A percentile compares a stretch with the other conserved stretches of the same genome.
phyloP scores from a whole-genome alignment of 2,329 filamentous ascomycete genomes.

The Zopfia rhizophila region DNA sequence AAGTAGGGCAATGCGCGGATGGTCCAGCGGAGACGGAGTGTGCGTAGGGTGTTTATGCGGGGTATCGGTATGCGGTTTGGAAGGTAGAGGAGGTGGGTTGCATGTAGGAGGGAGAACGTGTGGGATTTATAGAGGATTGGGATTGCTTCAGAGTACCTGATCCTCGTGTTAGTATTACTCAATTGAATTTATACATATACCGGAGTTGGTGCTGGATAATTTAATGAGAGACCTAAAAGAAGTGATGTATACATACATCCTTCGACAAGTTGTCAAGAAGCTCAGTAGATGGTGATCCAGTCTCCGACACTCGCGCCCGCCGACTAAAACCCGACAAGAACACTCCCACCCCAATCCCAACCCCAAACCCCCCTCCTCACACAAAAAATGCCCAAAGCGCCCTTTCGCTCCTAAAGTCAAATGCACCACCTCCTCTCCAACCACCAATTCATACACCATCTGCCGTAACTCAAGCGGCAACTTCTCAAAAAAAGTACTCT shows the following conservation, averaged over 20 bases:
- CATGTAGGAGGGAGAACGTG: constrained; percentile 46
- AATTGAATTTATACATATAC: neutral
- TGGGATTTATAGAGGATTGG: constrained; percentile 41
- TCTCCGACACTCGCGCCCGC: constrained; percentile 30
- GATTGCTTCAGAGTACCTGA: constrained; percentile 45
- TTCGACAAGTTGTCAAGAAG: constrained; percentile 37
- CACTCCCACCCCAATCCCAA: constrained; percentile 26
- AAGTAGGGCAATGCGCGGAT: constrained; percentile 47
- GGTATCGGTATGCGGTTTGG: constrained; percentile 37
- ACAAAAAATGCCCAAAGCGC: constrained; percentile 46
- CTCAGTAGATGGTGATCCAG: constrained; percentile 22
- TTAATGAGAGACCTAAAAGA: neutral
- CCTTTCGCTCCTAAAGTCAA: constrained; percentile 39
- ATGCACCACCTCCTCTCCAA: constrained; percentile 42
- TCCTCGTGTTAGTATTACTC: constrained; percentile 1
- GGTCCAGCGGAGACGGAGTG: constrained; percentile 42
- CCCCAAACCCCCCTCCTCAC: constrained; percentile 25
- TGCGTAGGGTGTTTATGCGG: constrained; percentile 40
- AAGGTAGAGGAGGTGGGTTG: constrained; percentile 46
- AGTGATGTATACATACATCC: constrained; percentile 39
- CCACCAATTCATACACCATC: constrained; percentile 45
- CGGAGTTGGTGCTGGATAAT: neutral
- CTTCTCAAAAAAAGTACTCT: constrained; percentile 41
- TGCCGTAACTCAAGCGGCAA: constrained; percentile 44
- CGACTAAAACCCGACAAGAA: constrained; percentile 41